A percentile compares a stretch with the other conserved stretches of the same genome.
Evolutionary conservation across 345 rosid genomes (phyloP).

Genomic region (Draba incana): DNA sequence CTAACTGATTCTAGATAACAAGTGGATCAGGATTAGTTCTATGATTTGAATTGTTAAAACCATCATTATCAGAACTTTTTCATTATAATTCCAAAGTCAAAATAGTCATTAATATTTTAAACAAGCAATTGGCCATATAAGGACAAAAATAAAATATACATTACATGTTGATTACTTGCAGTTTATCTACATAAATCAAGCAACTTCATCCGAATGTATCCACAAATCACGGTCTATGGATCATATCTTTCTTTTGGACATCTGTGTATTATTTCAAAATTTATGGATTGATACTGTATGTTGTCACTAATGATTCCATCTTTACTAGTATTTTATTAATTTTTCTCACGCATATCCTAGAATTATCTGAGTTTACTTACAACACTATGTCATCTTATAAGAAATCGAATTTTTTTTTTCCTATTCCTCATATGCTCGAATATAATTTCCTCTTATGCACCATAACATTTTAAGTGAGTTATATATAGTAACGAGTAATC

Average conservation of each 20-base stretch:
- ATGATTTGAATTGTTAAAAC: constrained; percentile 8
- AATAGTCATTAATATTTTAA: not conserved
- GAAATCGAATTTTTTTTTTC: no score
- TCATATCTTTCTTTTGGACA: not conserved
- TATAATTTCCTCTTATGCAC: not conserved
- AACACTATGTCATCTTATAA: not conserved
- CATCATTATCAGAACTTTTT: not conserved
- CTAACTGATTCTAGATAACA: constrained; percentile 6
- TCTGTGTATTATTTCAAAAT: not conserved
- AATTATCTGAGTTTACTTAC: not conserved
- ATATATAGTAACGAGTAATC: no score
- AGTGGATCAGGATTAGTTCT: constrained; percentile 16
- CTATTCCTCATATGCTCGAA: no score
- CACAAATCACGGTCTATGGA: not conserved
- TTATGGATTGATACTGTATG: no score
- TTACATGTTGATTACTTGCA: constrained; percentile 2
- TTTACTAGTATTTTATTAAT: not conserved
- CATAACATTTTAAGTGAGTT: not conserved
- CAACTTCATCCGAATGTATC: not conserved
- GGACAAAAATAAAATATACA: not conserved
- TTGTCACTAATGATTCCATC: no score
- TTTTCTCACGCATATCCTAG: not conserved
- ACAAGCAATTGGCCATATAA: not conserved
- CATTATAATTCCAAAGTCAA: not conserved
- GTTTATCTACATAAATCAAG: not conserved